Evolutionary conservation across 495 filamentous ascomycete genomes (phyloP).

Genomic region (Podospora appendiculata): DNA sequence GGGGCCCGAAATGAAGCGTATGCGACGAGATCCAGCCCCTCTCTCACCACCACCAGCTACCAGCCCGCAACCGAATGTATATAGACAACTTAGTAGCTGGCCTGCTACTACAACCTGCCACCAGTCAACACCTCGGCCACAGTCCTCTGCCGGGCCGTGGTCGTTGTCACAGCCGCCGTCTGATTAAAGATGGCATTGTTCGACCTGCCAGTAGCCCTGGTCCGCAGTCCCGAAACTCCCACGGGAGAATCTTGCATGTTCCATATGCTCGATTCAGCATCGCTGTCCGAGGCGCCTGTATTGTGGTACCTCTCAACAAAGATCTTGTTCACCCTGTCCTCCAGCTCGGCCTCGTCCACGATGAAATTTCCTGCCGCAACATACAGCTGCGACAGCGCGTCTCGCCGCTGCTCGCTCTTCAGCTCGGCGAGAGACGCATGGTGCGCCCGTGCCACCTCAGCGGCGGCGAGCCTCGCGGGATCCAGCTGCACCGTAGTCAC

Average conservation of each 20-base stretch:
- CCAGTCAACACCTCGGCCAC: slow-evolving; percentile 44
- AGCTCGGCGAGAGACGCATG: slow-evolving; percentile 8
- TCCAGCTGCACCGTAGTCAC: slow-evolving; percentile 21
- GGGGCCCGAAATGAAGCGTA: no score
- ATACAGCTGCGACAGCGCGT: slow-evolving; percentile 40
- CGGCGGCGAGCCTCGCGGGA: slow-evolving; percentile 26
- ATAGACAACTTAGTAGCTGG: background rate
- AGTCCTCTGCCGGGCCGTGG: slow-evolving; percentile 29
- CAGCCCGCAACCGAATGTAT: background rate
- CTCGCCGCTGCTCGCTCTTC: slow-evolving; percentile 32
- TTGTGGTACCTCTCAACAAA: slow-evolving; percentile 24
- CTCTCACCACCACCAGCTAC: no score
- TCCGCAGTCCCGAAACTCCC: background rate
- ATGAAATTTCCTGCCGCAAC: slow-evolving; percentile 39
- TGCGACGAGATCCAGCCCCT: no score
- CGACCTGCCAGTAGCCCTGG: background rate
- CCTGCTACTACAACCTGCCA: slow-evolving; percentile 28
- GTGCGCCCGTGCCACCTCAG: slow-evolving; percentile 14
- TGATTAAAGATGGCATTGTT: background rate
- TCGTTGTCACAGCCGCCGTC: slow-evolving; percentile 8
- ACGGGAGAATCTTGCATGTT: slow-evolving; percentile 16
- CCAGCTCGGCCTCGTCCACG: slow-evolving; percentile 35
- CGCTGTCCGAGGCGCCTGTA: slow-evolving; percentile 1
- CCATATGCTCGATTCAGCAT: slow-evolving; percentile 34
- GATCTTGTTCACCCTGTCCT: slow-evolving; percentile 23